These are phyloP conservation scores for Rosa persica DNA, from an alignment of 306 rosid genomes.

Conservation along the genomic window DNA sequence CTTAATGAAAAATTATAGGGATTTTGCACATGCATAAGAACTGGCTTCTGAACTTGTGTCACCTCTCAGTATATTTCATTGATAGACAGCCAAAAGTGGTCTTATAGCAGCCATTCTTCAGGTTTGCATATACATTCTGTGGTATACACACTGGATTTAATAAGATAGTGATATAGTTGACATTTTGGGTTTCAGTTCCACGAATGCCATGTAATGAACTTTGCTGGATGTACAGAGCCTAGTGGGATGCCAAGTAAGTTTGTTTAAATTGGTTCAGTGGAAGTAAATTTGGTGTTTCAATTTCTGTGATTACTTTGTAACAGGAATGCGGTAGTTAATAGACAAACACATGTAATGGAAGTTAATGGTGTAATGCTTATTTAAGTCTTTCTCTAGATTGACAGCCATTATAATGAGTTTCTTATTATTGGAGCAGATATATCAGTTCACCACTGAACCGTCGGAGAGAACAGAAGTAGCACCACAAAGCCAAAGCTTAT, in stretches of 20 bases:
- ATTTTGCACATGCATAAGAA: background rate
- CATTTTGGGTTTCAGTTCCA: background rate
- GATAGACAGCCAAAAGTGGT: background rate
- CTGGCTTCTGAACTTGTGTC: background rate
- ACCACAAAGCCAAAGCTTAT: background rate
- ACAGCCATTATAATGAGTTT: background rate
- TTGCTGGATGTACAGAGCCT: background rate
- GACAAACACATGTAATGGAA: background rate
- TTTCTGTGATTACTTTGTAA: background rate
- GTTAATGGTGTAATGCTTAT: background rate
- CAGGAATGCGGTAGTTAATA: background rate
- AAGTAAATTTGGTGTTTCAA: background rate
- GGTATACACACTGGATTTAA: background rate
- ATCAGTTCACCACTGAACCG: background rate
- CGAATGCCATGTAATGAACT: background rate
- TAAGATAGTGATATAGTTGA: background rate
- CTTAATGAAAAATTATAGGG: background rate
- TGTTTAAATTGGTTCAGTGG: background rate
- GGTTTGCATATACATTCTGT: background rate
- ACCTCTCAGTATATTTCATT: background rate
- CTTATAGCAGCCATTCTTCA: background rate
- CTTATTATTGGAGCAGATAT: background rate
- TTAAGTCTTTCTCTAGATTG: background rate
- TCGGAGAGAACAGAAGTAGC: constrained; percentile 3
- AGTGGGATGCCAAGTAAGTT: background rate